Evolutionary conservation across 768 basidiomycete species (phyloP).

Genomic region (Phlebiopsis gigantea): DNA sequence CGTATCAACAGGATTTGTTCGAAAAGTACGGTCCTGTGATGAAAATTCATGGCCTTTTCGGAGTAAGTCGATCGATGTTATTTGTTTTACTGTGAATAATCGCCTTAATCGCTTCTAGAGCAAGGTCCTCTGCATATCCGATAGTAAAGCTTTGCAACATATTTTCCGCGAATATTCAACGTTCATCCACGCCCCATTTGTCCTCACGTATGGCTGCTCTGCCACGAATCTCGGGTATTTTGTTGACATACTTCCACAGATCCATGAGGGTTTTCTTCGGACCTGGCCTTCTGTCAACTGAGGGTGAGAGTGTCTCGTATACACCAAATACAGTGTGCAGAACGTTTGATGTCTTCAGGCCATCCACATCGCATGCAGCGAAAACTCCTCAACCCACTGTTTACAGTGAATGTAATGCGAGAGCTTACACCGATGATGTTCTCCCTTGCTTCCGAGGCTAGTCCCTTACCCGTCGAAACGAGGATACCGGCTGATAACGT

Average conservation of each 20-base stretch:
- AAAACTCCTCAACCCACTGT: slow-evolving; percentile 24
- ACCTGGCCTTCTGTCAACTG: neutral
- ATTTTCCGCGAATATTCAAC: neutral
- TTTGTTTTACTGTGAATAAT: neutral
- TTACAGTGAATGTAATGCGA: slow-evolving; percentile 24
- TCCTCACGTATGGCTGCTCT: neutral
- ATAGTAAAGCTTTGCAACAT: slow-evolving; percentile 17
- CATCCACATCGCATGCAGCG: neutral
- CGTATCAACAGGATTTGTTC: neutral
- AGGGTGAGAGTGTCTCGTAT: neutral
- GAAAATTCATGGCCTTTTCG: slow-evolving; percentile 5
- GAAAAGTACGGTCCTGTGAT: slow-evolving; percentile 1
- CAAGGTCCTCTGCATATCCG: slow-evolving; percentile 19
- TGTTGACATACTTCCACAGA: neutral
- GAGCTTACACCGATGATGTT: slow-evolving; percentile 22
- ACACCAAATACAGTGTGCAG: neutral
- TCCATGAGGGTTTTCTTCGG: neutral
- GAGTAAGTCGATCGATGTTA: neutral
- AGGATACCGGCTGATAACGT: no score
- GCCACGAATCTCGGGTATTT: neutral
- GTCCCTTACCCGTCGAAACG: neutral
- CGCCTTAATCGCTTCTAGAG: slow-evolving; percentile 6
- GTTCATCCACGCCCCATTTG: neutral
- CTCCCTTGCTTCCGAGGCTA: slow-evolving; percentile 15
- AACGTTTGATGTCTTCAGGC: neutral